Percentiles rank a stretch among this genome's conserved stretches.
Conservation (phyloP, 2,329 filamentous ascomycete genomes). For the Ceratocystiopsis brevicomis region DNA sequence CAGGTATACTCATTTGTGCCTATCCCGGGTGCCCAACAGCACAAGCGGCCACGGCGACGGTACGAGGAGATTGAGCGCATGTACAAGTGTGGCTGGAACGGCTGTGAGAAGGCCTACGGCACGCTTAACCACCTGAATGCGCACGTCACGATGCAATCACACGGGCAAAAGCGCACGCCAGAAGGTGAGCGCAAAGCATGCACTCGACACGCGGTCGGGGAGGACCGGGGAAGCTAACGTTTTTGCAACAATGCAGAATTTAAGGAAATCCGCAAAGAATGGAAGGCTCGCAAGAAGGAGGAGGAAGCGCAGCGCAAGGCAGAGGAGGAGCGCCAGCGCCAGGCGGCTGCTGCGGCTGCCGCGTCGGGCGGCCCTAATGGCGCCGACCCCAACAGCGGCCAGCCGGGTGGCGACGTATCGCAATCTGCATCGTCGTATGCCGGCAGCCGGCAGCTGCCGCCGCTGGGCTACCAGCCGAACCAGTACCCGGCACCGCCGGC, state of each 20-base stretch:
- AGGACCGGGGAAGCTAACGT: too few relatives aligned
- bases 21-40: constrained; percentile 89
- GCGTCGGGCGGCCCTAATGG: constrained; percentile 28
- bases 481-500: constrained; percentile 48
- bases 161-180: constrained; percentile 82
- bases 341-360: constrained; percentile 33
- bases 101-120: constrained; percentile 95
- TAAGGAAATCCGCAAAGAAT: constrained; percentile 82
- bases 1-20: constrained; percentile 97
- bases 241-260: constrained; percentile 49
- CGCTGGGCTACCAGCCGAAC: constrained; percentile 51
- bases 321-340: constrained; percentile 63
- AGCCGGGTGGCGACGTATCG: constrained; percentile 28
- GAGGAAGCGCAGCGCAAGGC: constrained; percentile 80
- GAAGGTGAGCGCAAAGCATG: constrained; percentile 51
- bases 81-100: constrained; percentile 99
- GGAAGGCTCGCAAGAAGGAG: constrained; percentile 99
- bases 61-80: constrained; percentile 99
- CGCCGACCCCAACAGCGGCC: constrained; percentile 33
- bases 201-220: too few relatives aligned
- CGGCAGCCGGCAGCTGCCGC: constrained; percentile 49
- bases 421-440: constrained; percentile 37
- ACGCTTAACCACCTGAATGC: constrained; percentile 95
- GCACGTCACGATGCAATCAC: constrained; percentile 97
- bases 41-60: constrained; percentile 79